A percentile compares a stretch with the other conserved stretches of the same genome.
Evolutionary conservation across 768 basidiomycete species (phyloP).

Genomic region (Suillus fuscotomentosus): DNA sequence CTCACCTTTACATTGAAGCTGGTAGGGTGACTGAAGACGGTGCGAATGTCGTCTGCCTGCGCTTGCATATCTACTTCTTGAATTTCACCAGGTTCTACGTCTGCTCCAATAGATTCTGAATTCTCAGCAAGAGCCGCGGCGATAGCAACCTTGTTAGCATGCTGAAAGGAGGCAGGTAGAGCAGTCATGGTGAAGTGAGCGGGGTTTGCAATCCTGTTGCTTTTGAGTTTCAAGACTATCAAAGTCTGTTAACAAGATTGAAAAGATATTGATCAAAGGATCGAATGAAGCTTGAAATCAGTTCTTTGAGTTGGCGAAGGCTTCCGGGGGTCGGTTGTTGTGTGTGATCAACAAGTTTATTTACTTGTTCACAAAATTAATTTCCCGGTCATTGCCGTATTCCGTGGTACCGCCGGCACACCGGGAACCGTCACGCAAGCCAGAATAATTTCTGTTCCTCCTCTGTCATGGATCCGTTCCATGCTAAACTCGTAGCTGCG

Average conservation of each 20-base stretch:
- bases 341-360: conserved; percentile 4
- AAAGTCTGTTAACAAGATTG: conserved; percentile 8
- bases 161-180: conserved; percentile 64
- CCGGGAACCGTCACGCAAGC: not conserved
- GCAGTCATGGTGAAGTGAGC: conserved; percentile 27
- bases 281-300: conserved; percentile 1
- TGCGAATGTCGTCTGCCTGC: conserved; percentile 81
- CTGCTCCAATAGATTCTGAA: conserved; percentile 36
- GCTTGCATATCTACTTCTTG: conserved; percentile 85
- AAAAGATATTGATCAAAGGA: not conserved
- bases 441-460: not conserved
- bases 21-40: conserved; percentile 89
- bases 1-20: conserved; percentile 96
- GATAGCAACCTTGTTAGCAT: conserved; percentile 79
- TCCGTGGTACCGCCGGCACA: not conserved
- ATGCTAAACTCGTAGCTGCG: conserved; percentile 79
- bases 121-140: conserved; percentile 68
- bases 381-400: conserved; percentile 25
- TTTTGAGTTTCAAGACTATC: conserved; percentile 13
- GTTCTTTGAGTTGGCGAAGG: not conserved
- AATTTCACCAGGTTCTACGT: conserved; percentile 77
- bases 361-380: conserved; percentile 8
- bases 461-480: conserved; percentile 61
- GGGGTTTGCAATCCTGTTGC: conserved; percentile 13
- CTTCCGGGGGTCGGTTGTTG: conserved; percentile 5